Evolutionary conservation across 2,329 filamentous ascomycete genomes (phyloP).

Genomic region (Fusarium sterilihyphosum): DNA sequence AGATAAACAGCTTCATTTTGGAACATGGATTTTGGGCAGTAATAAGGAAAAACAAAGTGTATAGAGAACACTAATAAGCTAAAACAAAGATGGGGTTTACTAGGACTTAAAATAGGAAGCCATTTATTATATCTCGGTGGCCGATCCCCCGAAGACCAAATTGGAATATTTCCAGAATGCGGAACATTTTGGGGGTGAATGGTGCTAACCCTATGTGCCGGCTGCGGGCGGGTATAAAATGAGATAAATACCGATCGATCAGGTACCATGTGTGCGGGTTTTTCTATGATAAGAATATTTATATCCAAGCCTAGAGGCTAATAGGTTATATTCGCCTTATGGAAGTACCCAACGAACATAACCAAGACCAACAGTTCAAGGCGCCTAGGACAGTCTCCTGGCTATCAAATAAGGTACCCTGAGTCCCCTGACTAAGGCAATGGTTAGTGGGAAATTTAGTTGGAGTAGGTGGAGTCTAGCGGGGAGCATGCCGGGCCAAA

Average conservation of each 20-base stretch:
- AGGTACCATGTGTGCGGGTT: neutral
- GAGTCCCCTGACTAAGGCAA: neutral
- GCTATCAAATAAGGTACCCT: neutral
- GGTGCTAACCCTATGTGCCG: neutral
- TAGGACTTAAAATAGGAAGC: neutral
- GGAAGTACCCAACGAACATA: accelerated
- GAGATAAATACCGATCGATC: neutral
- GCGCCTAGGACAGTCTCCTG: accelerated
- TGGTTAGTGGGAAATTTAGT: neutral
- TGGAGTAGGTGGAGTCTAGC: neutral
- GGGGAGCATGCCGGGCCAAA: neutral
- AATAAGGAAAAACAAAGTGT: too few species aligned
- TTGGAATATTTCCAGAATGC: neutral
- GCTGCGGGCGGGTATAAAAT: neutral
- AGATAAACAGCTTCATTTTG: neutral
- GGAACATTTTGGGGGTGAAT: neutral
- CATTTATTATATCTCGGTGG: neutral
- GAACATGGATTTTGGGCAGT: too few species aligned
- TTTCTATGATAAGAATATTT: neutral
- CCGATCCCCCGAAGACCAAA: neutral
- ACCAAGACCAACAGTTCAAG: accelerated
- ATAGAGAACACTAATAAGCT: accelerated
- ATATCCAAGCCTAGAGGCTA: accelerated
- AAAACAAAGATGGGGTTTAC: accelerated
- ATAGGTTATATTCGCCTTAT: neutral